A percentile compares a stretch with the other conserved stretches of the same genome.
Evolutionary conservation across 75 land plant genomes (phyloP).

Genomic region (Azolla pinnata): DNA sequence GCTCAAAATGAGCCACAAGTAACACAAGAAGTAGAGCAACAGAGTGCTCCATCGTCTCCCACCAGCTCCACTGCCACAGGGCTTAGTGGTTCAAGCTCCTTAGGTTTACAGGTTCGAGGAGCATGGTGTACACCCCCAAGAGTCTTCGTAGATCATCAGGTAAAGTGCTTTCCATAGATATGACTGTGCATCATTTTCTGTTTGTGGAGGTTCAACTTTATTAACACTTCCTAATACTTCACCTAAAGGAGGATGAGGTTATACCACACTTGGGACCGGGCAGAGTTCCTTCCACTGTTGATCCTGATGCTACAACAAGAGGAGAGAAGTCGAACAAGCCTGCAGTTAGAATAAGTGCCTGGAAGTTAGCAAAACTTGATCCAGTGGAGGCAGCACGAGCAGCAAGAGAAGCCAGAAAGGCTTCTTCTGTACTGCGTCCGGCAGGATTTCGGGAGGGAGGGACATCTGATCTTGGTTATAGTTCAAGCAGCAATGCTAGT

Average conservation of each 20-base stretch:
- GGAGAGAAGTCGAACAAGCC: slow-evolving; percentile 27
- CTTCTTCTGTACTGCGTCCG: slow-evolving; percentile 54
- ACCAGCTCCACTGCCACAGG: slow-evolving; percentile 54
- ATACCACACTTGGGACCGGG: slow-evolving; percentile 50
- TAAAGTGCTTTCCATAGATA: slow-evolving; percentile 15
- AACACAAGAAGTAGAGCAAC: slow-evolving; percentile 28
- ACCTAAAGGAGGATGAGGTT: slow-evolving; percentile 57
- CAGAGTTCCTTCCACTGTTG: slow-evolving; percentile 49
- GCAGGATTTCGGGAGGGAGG: slow-evolving; percentile 18
- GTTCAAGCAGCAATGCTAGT: slow-evolving; percentile 45
- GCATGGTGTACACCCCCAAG: slow-evolving; percentile 79
- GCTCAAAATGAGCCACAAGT: slow-evolving; percentile 54
- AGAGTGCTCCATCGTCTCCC: slow-evolving; percentile 39
- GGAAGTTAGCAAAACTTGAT: slow-evolving; percentile 58
- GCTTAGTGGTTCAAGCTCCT: slow-evolving; percentile 50
- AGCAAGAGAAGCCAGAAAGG: slow-evolving; percentile 55
- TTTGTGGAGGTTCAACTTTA: too few species aligned
- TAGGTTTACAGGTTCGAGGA: slow-evolving; percentile 54
- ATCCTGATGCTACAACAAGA: slow-evolving; percentile 45
- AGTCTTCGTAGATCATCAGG: slow-evolving; percentile 61
- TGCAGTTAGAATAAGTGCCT: slow-evolving; percentile 55
- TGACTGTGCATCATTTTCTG: too few species aligned
- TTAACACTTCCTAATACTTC: too few species aligned
- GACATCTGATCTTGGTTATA: slow-evolving; percentile 26
- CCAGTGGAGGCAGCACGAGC: slow-evolving; percentile 51